These are phyloP conservation scores for Cadophora malorum DNA, from an alignment of 2,329 filamentous ascomycete species.

Conservation along the genomic window DNA sequence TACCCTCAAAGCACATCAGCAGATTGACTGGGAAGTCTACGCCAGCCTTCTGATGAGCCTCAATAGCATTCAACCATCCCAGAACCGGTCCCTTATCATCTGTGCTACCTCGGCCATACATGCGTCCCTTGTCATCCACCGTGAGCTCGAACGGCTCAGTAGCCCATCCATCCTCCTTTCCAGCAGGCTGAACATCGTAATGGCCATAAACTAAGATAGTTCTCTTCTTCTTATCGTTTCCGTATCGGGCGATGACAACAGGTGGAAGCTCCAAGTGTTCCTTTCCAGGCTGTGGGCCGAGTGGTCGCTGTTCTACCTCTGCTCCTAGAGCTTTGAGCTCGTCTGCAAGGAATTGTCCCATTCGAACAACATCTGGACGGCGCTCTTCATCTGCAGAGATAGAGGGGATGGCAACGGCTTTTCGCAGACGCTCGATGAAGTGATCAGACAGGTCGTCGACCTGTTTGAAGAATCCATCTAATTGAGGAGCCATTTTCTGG, in stretches of 20 bases:
- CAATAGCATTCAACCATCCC: slow-evolving; percentile 97
- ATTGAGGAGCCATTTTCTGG: slow-evolving; percentile 80
- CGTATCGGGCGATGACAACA: slow-evolving; percentile 90
- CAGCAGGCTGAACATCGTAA: slow-evolving; percentile 97
- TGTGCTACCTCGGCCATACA: slow-evolving; percentile 94
- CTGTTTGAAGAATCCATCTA: slow-evolving; percentile 92
- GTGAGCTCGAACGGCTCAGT: slow-evolving; percentile 92
- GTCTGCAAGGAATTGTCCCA: slow-evolving; percentile 88
- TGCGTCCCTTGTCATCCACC: slow-evolving; percentile 88
- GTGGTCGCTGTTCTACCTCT: slow-evolving; percentile 81
- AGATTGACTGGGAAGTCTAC: slow-evolving; percentile 97
- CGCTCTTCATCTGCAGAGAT: slow-evolving; percentile 90
- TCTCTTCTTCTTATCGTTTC: slow-evolving; percentile 88
- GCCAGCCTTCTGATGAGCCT: slow-evolving; percentile 94
- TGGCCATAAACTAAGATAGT: slow-evolving; percentile 98
- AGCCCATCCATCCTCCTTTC: slow-evolving; percentile 92
- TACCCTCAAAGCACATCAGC: slow-evolving; percentile 99
- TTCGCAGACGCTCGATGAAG: slow-evolving; percentile 88
- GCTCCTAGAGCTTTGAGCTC: slow-evolving; percentile 87
- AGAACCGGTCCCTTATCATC: slow-evolving; percentile 98
- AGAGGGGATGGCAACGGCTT: slow-evolving; percentile 95
- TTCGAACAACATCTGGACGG: slow-evolving; percentile 91
- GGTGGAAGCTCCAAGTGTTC: slow-evolving; percentile 91
- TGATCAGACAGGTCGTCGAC: slow-evolving; percentile 79
- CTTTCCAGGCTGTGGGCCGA: slow-evolving; percentile 91